These are phyloP conservation scores for Colletotrichum sp. DNA, from an alignment of 2,329 filamentous ascomycete genomes.

Conservation along the genomic window DNA sequence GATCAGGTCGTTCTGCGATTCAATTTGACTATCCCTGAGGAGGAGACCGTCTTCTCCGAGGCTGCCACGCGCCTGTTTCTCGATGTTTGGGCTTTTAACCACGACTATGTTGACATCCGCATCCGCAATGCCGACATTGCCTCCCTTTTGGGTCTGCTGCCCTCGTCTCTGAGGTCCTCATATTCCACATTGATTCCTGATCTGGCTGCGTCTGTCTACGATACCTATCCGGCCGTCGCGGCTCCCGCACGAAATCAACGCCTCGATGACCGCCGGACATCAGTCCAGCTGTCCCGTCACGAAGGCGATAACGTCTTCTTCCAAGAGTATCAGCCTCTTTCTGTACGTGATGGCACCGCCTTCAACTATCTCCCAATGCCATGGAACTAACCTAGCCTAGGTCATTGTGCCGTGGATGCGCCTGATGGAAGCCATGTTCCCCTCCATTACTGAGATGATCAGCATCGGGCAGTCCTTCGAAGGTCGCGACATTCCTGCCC, in stretches of 20 bases:
- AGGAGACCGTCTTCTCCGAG: slow-evolving; percentile 74
- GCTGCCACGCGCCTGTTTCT: slow-evolving; percentile 79
- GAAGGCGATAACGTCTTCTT: slow-evolving; percentile 82
- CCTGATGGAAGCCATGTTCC: slow-evolving; percentile 88
- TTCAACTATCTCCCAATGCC: slow-evolving; percentile 24
- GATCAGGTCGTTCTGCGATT: slow-evolving; percentile 91
- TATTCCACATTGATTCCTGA: slow-evolving; percentile 82
- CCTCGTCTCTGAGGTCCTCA: slow-evolving; percentile 71
- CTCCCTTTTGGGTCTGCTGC: slow-evolving; percentile 80
- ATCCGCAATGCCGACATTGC: slow-evolving; percentile 77
- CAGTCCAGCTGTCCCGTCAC: slow-evolving; percentile 34
- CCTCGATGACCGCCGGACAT: slow-evolving; percentile 29
- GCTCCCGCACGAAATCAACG: slow-evolving; percentile 24
- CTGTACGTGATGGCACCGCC: slow-evolving; percentile 43
- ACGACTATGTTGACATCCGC: slow-evolving; percentile 84
- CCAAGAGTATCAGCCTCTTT: slow-evolving; percentile 86
- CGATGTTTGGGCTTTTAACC: slow-evolving; percentile 88
- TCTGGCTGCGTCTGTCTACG: slow-evolving; percentile 76
- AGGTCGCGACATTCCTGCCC: slow-evolving; percentile 82
- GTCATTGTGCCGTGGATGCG: slow-evolving; percentile 89
- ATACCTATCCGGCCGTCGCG: slow-evolving; percentile 68
- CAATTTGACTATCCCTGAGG: slow-evolving; percentile 72
- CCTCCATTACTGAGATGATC: slow-evolving; percentile 75
- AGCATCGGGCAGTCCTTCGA: slow-evolving; percentile 87
- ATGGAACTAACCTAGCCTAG: slow-evolving; percentile 23